phyloP scores from a whole-genome alignment of 169 alveolate genomes.

The Cryptosporidium canis region DNA sequence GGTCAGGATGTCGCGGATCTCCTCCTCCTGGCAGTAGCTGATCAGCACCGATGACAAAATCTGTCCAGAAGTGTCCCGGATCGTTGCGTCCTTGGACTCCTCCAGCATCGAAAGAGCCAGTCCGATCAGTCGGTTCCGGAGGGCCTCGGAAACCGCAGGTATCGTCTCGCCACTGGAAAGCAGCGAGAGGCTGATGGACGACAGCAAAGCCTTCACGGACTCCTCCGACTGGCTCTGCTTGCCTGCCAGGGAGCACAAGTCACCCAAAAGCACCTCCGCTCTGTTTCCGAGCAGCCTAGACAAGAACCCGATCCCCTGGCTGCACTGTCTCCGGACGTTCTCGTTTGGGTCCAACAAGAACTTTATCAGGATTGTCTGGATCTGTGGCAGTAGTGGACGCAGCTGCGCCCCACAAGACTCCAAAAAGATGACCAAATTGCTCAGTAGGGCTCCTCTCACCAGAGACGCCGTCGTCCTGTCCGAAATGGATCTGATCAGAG shows the following conservation, averaged over 20 bases:
- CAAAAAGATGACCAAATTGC: constrained; percentile 75
- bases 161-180: neutral
- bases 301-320: constrained; percentile 63
- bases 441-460: constrained; percentile 77
- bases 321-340: constrained; percentile 45
- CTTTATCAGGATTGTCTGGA: constrained; percentile 80
- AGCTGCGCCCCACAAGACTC: constrained; percentile 74
- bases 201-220: constrained; percentile 89
- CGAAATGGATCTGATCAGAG: constrained; percentile 78
- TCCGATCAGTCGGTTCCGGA: constrained; percentile 29
- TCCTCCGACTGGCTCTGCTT: constrained; percentile 82
- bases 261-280: constrained; percentile 73
- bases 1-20: constrained; percentile 14
- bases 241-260: constrained; percentile 67
- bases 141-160: neutral
- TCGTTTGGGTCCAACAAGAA: constrained; percentile 74
- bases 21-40: constrained; percentile 3
- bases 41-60: neutral
- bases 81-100: neutral
- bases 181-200: constrained; percentile 29
- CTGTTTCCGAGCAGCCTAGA: constrained; percentile 54
- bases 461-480: constrained; percentile 74
- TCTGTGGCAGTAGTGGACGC: constrained; percentile 82
- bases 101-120: neutral
- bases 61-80: neutral